Conservation (phyloP, 1,284 basidiomycete species). For the Sporisorium exsertum region DNA sequence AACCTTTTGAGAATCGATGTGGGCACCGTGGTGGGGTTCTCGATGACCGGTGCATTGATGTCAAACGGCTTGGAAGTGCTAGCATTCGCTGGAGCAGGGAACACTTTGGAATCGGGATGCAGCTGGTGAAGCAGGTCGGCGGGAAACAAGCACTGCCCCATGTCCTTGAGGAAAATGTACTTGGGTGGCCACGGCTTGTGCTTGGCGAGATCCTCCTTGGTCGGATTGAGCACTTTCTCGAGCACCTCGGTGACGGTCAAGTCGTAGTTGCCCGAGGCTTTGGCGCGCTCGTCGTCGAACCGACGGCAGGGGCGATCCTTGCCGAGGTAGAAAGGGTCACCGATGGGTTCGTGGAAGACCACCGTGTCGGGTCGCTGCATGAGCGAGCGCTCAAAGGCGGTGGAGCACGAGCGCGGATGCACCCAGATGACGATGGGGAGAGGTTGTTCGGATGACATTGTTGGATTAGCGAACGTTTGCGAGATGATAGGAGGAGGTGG, state of each 20-base stretch:
- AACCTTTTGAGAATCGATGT: slow-evolving; percentile 61
- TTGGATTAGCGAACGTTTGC: neutral
- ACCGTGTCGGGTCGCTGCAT: slow-evolving; percentile 62
- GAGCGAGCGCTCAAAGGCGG: slow-evolving; percentile 64
- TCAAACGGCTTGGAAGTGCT: slow-evolving; percentile 17
- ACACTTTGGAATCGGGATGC: slow-evolving; percentile 59
- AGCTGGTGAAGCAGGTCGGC: slow-evolving; percentile 49
- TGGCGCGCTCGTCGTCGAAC: slow-evolving; percentile 55
- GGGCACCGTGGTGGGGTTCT: slow-evolving; percentile 67
- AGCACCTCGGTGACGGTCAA: slow-evolving; percentile 51
- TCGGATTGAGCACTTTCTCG: slow-evolving; percentile 44
- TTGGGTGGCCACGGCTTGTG: slow-evolving; percentile 43
- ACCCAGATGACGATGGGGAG: slow-evolving; percentile 61
- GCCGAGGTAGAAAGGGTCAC: slow-evolving; percentile 61
- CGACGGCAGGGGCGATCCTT: slow-evolving; percentile 52
- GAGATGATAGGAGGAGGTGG: slow-evolving; percentile 1
- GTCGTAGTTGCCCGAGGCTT: slow-evolving; percentile 46
- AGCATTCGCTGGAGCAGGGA: slow-evolving; percentile 29
- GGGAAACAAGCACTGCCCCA: slow-evolving; percentile 65
- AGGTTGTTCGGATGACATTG: slow-evolving; percentile 24
- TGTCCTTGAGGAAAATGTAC: slow-evolving; percentile 66
- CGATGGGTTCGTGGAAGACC: slow-evolving; percentile 63
- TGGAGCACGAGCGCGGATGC: slow-evolving; percentile 59
- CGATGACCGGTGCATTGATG: slow-evolving; percentile 41
- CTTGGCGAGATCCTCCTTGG: slow-evolving; percentile 34